Evolutionary conservation across 2,329 filamentous ascomycete species (phyloP).

Genomic region (Diaporthe destruens): DNA sequence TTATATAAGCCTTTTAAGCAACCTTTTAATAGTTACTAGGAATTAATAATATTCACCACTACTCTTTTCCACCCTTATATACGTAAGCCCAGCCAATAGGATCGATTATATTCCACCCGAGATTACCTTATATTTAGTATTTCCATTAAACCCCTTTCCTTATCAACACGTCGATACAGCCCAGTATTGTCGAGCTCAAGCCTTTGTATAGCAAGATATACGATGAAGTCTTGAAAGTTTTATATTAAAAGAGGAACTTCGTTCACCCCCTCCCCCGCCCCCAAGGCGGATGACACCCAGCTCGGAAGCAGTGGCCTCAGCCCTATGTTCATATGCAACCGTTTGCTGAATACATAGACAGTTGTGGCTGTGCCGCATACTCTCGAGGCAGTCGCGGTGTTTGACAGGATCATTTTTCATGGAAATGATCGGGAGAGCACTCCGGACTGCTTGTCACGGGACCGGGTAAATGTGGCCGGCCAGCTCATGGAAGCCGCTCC

Average conservation of each 20-base stretch:
- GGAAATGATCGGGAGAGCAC: constrained; percentile 23
- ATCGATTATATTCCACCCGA: constrained; percentile 8
- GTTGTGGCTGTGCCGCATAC: constrained; percentile 34
- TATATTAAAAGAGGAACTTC: constrained; percentile 50
- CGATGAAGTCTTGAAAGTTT: constrained; percentile 51
- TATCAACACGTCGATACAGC: constrained; percentile 51
- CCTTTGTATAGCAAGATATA: constrained; percentile 50
- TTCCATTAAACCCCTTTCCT: constrained; percentile 53
- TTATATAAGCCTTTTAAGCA: too few relatives aligned
- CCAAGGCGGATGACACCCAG: constrained; percentile 53
- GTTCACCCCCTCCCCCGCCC: constrained; percentile 48
- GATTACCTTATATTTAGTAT: constrained; percentile 45
- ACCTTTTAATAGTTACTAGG: too few relatives aligned
- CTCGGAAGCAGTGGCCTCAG: constrained; percentile 58
- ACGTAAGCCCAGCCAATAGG: too few relatives aligned
- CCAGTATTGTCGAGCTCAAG: constrained; percentile 55
- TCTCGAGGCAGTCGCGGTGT: constrained; percentile 27
- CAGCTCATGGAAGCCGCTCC: background rate
- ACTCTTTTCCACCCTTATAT: too few relatives aligned
- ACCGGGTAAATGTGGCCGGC: background rate
- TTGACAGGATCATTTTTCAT: constrained; percentile 35
- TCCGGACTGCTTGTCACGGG: background rate
- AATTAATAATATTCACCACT: too few relatives aligned
- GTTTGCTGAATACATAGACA: constrained; percentile 39
- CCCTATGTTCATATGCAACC: too few relatives aligned